Base-by-base conservation (phyloP, 768 basidiomycete genomes). In the Tylopilus vinaceipallidus region DNA sequence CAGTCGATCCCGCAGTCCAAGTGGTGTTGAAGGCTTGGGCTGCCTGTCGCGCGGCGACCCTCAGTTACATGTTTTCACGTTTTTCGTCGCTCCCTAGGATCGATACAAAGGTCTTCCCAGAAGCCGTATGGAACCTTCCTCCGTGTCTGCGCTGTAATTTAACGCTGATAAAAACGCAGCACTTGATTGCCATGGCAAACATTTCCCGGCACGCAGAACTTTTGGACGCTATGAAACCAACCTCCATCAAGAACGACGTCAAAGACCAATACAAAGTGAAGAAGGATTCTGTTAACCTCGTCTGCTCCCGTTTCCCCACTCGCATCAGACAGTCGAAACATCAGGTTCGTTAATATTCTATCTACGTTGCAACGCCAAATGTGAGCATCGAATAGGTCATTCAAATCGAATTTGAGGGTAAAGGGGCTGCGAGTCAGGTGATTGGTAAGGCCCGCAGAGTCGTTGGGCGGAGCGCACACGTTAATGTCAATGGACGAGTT, bases 161-260 rank as follows among this genome's bases (percentile, higher is more conserved):
- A 41, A 11, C 6, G 46, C 48, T 8, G 27, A 47, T 33, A 23
- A 49, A 24, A 23, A 34, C 29, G 12, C 57, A 76, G 79, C 67
- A 66, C 30, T 66, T 85, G 8, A 52, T 62, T 13, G 68, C 74
- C 16, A 59, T 84, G 2, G 67, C 75, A 1, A 82, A 74, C 54
- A 65, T 77, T 42, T 69, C 71, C 12, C 71, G 68, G 6, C 73
- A 80, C 37, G 62, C 73, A 2, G 70, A 76, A 14, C 73, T 75
- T 9, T 67, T 81, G 16, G 73, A 79, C 14, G 65, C 74, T 16
- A 53, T 73, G 45, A 82, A 82, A 54, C 79, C 83, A 0, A 54
- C 53, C 0, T 51, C 65, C 24, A 72, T 65, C 8, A 73, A 64
- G 26, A 82, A 83, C 41, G 69, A 73, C 11, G 66, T 81, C 10